Conservation (phyloP, 805 yeast species). For the Martiniozyma abietophila region DNA sequence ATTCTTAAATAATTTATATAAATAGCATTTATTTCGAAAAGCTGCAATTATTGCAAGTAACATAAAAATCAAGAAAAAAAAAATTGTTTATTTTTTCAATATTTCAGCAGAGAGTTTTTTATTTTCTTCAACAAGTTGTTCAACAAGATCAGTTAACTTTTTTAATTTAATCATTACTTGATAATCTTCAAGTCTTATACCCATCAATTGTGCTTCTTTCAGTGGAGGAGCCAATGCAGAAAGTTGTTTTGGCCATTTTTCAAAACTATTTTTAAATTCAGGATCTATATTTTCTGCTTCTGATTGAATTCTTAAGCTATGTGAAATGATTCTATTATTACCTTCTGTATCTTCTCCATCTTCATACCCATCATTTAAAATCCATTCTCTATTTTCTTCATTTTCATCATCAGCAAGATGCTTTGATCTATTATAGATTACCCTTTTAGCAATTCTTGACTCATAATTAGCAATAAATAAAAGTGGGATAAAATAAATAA, state of each 20-base stretch:
- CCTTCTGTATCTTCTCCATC: constrained; percentile 26
- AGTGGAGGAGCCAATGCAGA: constrained; percentile 50
- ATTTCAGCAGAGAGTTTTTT: constrained; percentile 11
- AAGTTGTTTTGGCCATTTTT: constrained; percentile 43
- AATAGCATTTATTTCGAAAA: no score
- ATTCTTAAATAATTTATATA: no score
- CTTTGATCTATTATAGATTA: constrained; percentile 57
- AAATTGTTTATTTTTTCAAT: neutral
- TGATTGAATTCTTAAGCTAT: constrained; percentile 39
- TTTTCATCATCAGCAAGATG: constrained; percentile 70
- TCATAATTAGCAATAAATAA: constrained; percentile 54
- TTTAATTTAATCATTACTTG: constrained; percentile 46
- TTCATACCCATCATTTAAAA: constrained; percentile 64
- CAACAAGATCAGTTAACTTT: constrained; percentile 32
- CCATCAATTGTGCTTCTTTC: constrained; percentile 40
- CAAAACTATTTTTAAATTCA: constrained; percentile 44
- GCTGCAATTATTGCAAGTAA: no score
- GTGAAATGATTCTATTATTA: constrained; percentile 24
- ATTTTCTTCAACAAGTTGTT: constrained; percentile 26
- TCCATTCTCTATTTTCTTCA: constrained; percentile 74
- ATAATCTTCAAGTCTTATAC: constrained; percentile 58
- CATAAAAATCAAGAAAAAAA: neutral
- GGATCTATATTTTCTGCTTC: constrained; percentile 65
- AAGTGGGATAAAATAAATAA: constrained; percentile 62
- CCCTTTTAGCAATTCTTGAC: constrained; percentile 55